A percentile compares a stretch with the other conserved stretches of the same genome.
These are phyloP conservation scores for Termitomyces sp. DNA, from an alignment of 768 basidiomycete species.

Conservation along the genomic window DNA sequence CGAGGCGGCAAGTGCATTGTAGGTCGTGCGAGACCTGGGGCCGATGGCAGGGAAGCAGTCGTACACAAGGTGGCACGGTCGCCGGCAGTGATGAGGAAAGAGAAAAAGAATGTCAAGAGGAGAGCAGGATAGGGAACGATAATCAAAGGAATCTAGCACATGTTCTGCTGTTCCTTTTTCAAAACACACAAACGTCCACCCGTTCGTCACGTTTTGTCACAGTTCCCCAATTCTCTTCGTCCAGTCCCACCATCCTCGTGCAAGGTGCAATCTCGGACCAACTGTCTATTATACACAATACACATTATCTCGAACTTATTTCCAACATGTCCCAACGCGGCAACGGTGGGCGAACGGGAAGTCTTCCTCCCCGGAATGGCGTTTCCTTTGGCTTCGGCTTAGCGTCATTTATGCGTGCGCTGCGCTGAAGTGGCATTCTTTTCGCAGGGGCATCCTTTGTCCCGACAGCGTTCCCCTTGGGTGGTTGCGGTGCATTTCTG, in stretches of 20 bases:
- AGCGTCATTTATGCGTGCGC: slow-evolving; percentile 15
- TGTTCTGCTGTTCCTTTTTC: slow-evolving; percentile 18
- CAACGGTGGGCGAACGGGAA: slow-evolving; percentile 20
- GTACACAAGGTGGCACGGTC: slow-evolving; percentile 25
- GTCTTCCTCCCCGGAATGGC: slow-evolving; percentile 19
- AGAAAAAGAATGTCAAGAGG: slow-evolving; percentile 13
- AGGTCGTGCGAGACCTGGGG: slow-evolving; percentile 4
- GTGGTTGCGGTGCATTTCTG: background rate
- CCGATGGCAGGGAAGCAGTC: slow-evolving; percentile 8
- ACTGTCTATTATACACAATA: background rate
- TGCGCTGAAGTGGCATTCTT: slow-evolving; percentile 1
- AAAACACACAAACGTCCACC: slow-evolving; percentile 22
- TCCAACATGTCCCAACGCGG: slow-evolving; percentile 21
- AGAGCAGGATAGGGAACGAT: slow-evolving; percentile 19
- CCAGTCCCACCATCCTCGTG: slow-evolving; percentile 2
- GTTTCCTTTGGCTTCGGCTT: slow-evolving; percentile 13
- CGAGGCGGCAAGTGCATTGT: slow-evolving; percentile 21
- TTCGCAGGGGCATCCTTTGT: background rate
- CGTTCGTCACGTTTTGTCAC: slow-evolving; percentile 18
- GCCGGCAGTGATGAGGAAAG: slow-evolving; percentile 18
- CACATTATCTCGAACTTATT: background rate
- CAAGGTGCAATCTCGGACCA: background rate
- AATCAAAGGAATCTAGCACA: slow-evolving; percentile 27
- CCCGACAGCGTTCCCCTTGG: background rate
- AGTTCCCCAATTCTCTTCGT: background rate